These are phyloP conservation scores for Termitomyces sp. DNA, from an alignment of 1,284 basidiomycete species.

Conservation along the genomic window DNA sequence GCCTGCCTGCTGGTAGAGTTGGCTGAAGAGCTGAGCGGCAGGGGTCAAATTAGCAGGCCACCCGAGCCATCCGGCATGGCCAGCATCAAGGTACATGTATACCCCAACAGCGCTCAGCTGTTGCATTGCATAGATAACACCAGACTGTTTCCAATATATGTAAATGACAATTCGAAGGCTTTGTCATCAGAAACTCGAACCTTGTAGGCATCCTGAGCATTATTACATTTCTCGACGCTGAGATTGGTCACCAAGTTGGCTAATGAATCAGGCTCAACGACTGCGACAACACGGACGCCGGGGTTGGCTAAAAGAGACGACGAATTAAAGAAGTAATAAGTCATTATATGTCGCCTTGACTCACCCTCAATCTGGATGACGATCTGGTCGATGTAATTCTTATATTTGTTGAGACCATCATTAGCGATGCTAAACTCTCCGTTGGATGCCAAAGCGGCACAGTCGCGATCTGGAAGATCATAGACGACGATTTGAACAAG, in stretches of 20 bases:
- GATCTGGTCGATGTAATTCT: constrained; percentile 56
- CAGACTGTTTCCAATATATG: constrained; percentile 23
- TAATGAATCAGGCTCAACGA: constrained; percentile 62
- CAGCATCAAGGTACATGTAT: constrained; percentile 59
- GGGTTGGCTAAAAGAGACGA: constrained; percentile 39
- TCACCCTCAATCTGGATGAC: constrained; percentile 50
- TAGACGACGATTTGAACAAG: constrained; percentile 61
- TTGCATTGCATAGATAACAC: constrained; percentile 53
- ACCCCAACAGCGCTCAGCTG: constrained; percentile 51
- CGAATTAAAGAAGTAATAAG: background rate
- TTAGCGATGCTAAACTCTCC: constrained; percentile 59
- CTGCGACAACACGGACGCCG: constrained; percentile 54
- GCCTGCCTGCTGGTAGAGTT: constrained; percentile 45
- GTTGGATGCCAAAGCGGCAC: constrained; percentile 58
- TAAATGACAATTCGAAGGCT: background rate
- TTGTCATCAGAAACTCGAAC: constrained; percentile 16
- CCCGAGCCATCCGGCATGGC: constrained; percentile 64
- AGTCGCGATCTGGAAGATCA: constrained; percentile 59
- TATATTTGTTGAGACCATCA: constrained; percentile 51
- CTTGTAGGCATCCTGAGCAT: constrained; percentile 48
- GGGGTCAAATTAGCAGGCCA: constrained; percentile 60
- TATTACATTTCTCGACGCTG: constrained; percentile 49
- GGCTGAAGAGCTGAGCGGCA: constrained; percentile 50
- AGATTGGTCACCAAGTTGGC: constrained; percentile 62
- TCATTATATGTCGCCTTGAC: constrained; percentile 12